Evolutionary conservation across 2,329 filamentous ascomycete species (phyloP), one percentile per base, ranked within the genome.

Genomic region (Aureobasidium leucospermi): DNA sequence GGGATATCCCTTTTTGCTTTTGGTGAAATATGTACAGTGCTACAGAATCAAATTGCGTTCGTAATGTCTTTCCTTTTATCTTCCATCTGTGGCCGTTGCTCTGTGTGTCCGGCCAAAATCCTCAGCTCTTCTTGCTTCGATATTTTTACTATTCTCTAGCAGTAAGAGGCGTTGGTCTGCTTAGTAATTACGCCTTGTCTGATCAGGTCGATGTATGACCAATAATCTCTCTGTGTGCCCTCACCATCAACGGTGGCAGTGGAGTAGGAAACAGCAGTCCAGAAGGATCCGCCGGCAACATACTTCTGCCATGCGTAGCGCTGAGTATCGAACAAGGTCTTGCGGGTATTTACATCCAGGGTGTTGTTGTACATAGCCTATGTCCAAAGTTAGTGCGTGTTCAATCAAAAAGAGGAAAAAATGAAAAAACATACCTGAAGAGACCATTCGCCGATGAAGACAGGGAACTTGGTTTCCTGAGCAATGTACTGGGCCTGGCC

Each of bases 391-490:
- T 23, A 23, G 23, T 23, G 23, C 23, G 23, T 23, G 23, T 23
- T 23, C 23, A 23, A 23, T 23, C 23, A 23, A 23, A 23, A 23
- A 23, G 23, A 23, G 23, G 23, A 23, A 23, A 23, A 23, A 23
- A 23, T 23, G 23, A 23, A 23, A 23, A 23, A 19, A 19, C 19
- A 4, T 23, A 23, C 23, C 23, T 23, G 23, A 23, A 23, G 23
- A 23, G 23, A 23, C 68, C 68, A 71, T 49, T 71, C 69, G 36
- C 69, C 69, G n/a, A 70, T 61, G 43, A 69, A 68, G 2, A 66
- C 61, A 3, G 66, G 65, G 34, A 65, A 65, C 45, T 64, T 64
- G 41, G 49, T 49, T n/a, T 64, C 60, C 3, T 61, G 60, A 10
- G 60, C 60, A 8, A 63, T 32, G 11, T 41, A 56, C 32, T 60